Base-by-base conservation (phyloP, 306 rosid species). In the Malus orientalis region DNA sequence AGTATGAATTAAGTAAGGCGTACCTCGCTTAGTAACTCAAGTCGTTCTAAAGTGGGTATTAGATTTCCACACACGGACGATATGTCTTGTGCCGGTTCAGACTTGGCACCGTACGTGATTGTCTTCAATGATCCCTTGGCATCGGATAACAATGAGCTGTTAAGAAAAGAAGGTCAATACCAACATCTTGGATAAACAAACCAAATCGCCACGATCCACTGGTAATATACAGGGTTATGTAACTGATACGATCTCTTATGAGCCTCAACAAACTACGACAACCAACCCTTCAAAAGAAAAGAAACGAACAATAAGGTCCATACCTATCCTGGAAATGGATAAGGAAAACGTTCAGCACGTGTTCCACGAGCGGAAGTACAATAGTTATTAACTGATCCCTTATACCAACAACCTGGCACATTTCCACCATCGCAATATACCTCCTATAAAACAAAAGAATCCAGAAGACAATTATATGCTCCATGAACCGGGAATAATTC, bases 321-420 rank as follows among this genome's bases (percentile, higher is more conserved):
- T 76, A 95, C 97, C 98, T 83, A 32, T 90, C 96, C 87, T 87
- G 91, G 79, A 92, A 87, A 88, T 95, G 97, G 80, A 86, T 76
- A 67, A 90, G 97, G 69, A 92, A 60, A 76, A 92, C 82, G 82
- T 95, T 92, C 58, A 95, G 87, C 54, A 92, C 85, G 38, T 90
- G 91, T 69, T 95, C 97, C 5, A 91, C 85, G 13, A 92, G 88
- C 4, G 97, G 96, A 65, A 92, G 92, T 80, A 89, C 73, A 54
- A 95, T 82, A 74, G 81, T 69, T 71, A 95, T 85, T 71, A 95
- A 80, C 80, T 87, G 91, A 78, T 89, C 96, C 76, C 89, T 84
- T 58, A 81, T 85, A 76, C 93, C 92, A 75, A 92, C 92, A 84
- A 89, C 89, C 71, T 89, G 91, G 77, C 98, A 92, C 97, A 95